Conservation (phyloP, 1,284 basidiomycete species). For the Sutorius eximius region DNA sequence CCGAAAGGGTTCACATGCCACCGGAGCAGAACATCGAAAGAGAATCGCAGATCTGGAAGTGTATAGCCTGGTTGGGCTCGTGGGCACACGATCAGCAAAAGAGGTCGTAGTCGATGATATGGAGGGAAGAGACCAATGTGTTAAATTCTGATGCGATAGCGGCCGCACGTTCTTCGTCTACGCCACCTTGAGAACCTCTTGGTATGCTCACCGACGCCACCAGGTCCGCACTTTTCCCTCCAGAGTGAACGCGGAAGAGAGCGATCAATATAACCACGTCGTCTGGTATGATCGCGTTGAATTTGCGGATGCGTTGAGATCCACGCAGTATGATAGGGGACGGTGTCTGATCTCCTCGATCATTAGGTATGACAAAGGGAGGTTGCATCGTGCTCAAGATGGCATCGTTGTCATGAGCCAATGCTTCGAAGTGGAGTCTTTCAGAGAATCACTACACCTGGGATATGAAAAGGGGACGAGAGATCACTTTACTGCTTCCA, state of each 20-base stretch:
- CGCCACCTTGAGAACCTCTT: conserved; percentile 44
- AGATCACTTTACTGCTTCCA: conserved; percentile 64
- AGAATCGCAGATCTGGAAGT: not conserved
- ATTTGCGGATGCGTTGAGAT: conserved; percentile 74
- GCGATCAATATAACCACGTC: conserved; percentile 76
- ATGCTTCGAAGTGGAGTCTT: conserved; percentile 89
- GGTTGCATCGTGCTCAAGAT: conserved; percentile 46
- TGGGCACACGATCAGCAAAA: conserved; percentile 54
- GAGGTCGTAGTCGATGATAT: conserved; percentile 70
- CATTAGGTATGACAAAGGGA: conserved; percentile 37
- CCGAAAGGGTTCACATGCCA: not conserved
- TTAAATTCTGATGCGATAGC: conserved; percentile 53
- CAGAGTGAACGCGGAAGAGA: conserved; percentile 67
- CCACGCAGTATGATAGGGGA: conserved; percentile 66
- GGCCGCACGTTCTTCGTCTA: conserved; percentile 37
- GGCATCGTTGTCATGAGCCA: conserved; percentile 92
- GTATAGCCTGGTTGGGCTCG: not conserved
- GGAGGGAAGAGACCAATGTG: conserved; percentile 56
- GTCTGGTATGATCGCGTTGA: conserved; percentile 61
- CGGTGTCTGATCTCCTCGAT: conserved; percentile 51
- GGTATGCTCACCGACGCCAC: conserved; percentile 84
- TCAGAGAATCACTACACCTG: conserved; percentile 11
- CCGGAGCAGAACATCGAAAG: not conserved
- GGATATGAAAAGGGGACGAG: not conserved
- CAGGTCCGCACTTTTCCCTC: conserved; percentile 69